phyloP scores from a whole-genome alignment of 2,329 filamentous ascomycete genomes.

The Aspergillus sp. region DNA sequence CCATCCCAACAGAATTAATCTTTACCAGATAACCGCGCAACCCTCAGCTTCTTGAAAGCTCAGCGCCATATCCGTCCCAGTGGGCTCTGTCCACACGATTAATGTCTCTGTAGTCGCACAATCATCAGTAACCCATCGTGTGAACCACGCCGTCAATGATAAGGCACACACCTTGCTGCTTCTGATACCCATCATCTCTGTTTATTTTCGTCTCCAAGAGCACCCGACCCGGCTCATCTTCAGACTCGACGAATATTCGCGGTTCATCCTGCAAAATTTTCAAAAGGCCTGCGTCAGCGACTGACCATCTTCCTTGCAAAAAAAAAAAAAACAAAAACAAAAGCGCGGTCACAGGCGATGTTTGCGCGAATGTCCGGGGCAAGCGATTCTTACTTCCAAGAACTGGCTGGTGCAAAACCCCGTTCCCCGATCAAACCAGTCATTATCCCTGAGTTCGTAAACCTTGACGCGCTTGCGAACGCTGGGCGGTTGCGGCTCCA shows the following conservation, averaged over 20 bases:
- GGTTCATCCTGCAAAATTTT: conserved; percentile 61
- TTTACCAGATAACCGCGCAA: conserved; percentile 82
- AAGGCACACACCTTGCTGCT: conserved; percentile 72
- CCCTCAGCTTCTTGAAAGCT: conserved; percentile 97
- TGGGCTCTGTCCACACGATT: conserved; percentile 95
- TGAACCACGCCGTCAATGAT: conserved; percentile 6
- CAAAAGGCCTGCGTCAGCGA: not conserved
- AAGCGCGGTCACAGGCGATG: conserved; percentile 12
- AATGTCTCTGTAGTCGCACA: conserved; percentile 65
- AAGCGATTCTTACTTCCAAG: conserved; percentile 55
- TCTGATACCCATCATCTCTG: conserved; percentile 94
- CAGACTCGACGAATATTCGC: conserved; percentile 82
- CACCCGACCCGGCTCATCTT: conserved; percentile 77
- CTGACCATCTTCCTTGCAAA: not conserved
- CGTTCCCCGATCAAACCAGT: conserved; percentile 97
- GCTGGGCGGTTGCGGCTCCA: conserved; percentile 42
- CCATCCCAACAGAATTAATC: conserved; percentile 2
- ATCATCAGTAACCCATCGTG: conserved; percentile 14
- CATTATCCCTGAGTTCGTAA: conserved; percentile 95
- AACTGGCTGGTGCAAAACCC: conserved; percentile 84
- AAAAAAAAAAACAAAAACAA: not conserved
- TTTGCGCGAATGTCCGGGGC: conserved; percentile 9
- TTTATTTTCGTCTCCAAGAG: conserved; percentile 83
- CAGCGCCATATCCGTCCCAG: conserved; percentile 89
- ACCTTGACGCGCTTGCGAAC: conserved; percentile 77